A percentile compares a stretch with the other conserved stretches of the same genome.
These are phyloP conservation scores for Rhizoclosmatium globosum DNA, from an alignment of 192 early-diverging fungal species.

Conservation along the genomic window DNA sequence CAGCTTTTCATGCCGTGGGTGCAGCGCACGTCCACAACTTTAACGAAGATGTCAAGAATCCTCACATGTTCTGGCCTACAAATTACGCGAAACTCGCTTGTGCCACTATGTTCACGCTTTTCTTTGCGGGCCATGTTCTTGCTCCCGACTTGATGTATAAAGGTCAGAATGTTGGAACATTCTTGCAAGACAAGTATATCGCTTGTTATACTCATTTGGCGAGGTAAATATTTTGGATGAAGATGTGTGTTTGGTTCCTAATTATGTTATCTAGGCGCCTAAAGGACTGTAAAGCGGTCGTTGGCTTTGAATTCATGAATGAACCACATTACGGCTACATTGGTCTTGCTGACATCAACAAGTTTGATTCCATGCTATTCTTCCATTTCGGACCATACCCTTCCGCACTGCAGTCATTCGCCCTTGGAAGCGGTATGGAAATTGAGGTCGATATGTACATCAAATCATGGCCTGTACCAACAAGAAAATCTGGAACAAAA, in stretches of 20 bases:
- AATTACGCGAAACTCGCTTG: slow-evolving; percentile 87
- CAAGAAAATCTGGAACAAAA: slow-evolving; percentile 59
- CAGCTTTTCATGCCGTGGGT: slow-evolving; percentile 75
- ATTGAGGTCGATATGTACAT: slow-evolving; percentile 78
- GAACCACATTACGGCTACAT: slow-evolving; percentile 81
- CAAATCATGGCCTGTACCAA: slow-evolving; percentile 81
- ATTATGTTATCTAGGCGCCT: slow-evolving; percentile 57
- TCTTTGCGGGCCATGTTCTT: slow-evolving; percentile 78
- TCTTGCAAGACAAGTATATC: slow-evolving; percentile 73
- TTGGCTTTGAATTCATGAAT: slow-evolving; percentile 86
- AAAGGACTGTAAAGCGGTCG: slow-evolving; percentile 66
- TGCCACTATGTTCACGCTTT: slow-evolving; percentile 86
- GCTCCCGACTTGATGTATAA: slow-evolving; percentile 72
- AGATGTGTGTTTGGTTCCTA: background rate
- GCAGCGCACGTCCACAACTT: slow-evolving; percentile 83
- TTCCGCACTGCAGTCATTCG: slow-evolving; percentile 78
- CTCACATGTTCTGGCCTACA: slow-evolving; percentile 81
- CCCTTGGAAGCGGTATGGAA: slow-evolving; percentile 74
- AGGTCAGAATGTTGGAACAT: slow-evolving; percentile 71
- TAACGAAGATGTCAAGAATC: slow-evolving; percentile 40
- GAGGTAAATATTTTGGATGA: slow-evolving; percentile 39
- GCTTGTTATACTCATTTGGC: slow-evolving; percentile 76
- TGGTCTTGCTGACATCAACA: slow-evolving; percentile 64
- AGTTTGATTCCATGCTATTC: slow-evolving; percentile 71
- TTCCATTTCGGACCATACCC: slow-evolving; percentile 77